phyloP scores from a whole-genome alignment of 257 asterid species.

The Euphrasia confusa region DNA sequence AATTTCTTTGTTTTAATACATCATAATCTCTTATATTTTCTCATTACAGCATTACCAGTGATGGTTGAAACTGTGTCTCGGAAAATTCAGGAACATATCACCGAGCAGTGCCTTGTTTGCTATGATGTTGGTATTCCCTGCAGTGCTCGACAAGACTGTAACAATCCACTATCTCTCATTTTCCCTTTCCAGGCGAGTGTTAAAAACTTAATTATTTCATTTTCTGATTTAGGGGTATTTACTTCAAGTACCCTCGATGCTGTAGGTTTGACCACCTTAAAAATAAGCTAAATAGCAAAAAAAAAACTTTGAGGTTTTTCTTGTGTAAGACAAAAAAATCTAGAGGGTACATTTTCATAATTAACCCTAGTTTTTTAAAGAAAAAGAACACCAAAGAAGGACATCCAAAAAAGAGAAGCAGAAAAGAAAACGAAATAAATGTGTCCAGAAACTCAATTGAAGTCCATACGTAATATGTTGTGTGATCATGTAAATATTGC shows the following conservation, averaged over 20 bases:
- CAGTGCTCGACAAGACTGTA: slow-evolving; percentile 73
- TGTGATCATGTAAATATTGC: background rate
- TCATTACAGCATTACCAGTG: slow-evolving; percentile 68
- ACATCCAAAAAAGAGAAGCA: background rate
- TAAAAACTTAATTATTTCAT: background rate
- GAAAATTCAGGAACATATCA: slow-evolving; percentile 69
- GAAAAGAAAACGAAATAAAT: background rate
- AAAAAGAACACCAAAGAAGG: background rate
- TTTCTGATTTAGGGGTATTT: background rate
- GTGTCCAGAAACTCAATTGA: slow-evolving; percentile 7
- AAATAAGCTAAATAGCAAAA: no score
- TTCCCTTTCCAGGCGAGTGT: slow-evolving; percentile 86
- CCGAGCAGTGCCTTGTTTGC: slow-evolving; percentile 90
- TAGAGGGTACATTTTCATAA: no score
- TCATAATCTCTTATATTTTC: slow-evolving; percentile 20
- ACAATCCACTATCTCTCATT: slow-evolving; percentile 70
- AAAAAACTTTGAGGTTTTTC: no score
- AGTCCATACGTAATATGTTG: background rate
- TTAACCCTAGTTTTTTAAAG: background rate
- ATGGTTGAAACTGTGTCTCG: slow-evolving; percentile 75
- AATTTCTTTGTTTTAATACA: slow-evolving; percentile 13
- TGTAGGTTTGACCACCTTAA: no score
- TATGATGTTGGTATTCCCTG: slow-evolving; percentile 84
- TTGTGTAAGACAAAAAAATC: no score
- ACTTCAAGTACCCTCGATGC: no score